Evolutionary conservation across 306 rosid genomes (phyloP), one percentile per base, ranked within the genome.

Genomic region (Spatholobus suberectus): DNA sequence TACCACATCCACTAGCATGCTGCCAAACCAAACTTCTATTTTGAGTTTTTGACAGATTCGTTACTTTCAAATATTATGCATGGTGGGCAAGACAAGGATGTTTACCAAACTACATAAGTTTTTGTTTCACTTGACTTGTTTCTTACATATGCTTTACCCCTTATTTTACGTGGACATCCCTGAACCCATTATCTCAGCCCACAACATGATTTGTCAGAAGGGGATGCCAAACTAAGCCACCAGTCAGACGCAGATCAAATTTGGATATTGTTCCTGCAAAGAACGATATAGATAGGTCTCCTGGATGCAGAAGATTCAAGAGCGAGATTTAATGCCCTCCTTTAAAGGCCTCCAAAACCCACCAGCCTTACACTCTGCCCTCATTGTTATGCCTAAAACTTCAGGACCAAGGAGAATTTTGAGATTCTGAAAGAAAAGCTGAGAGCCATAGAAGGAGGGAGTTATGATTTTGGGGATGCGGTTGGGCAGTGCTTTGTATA

Each of bases 1-100:
- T 41, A 55, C 69, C 40, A 59, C 78, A 43, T 32, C 73, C 73
- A 81, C 78, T 61, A 6, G 8, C n/a, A 6, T 20, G 73, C n/a
- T 20, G 78, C 24, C 57, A 46, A 47, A 20, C 40, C 71, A 57
- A 70, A 70, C 69, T 80, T 26, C 18, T 70, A 20, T 67, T 49
- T 55, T 46, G 52, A 18, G 58, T 17, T 51, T 46, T 46, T 52
- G 61, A 70, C 59, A 37, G 55, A 2, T 11, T 35, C 6, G 14
- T 5, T 52, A 65, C 29, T 24, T 38, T 37, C 80, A 63, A 65
- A 67, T 52, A 55, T 54, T 47, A 18, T 21, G 40, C 69, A 65
- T 43, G 40, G 67, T 41, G 8, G 18, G 18, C 40, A 26, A 51
- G 72, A 75, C 46, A 47, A 15, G 29, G 46, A 71, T 27, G 23